Base-by-base conservation (phyloP, 2,329 filamentous ascomycete genomes). In the Pestalotiopsis fici region DNA sequence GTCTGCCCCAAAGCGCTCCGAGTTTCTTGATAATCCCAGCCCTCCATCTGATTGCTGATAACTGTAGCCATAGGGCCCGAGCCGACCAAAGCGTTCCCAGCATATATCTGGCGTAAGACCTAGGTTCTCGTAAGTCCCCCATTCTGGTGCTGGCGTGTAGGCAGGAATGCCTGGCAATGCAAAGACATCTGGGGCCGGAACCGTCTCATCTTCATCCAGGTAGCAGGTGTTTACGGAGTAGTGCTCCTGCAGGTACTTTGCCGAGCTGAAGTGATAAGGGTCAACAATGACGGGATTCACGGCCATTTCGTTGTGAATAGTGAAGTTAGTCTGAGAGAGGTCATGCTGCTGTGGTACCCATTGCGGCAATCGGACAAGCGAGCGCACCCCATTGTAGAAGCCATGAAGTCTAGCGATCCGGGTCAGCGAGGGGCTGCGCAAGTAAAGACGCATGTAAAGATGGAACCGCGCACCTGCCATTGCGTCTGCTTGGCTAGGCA, bases 41-140 rank as follows among this genome's bases (percentile, higher is more conserved):
- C 91, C 91, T n/a, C 91, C 91, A 72, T 84, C 85, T 66, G 86
- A 85, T 63, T 83, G 83, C 69, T 85, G 86, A 75, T 93, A 93
- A 35, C 91, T 91, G 68, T 90, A 81, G 0, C 90, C 90, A 72
- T 93, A 93, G 0, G 90, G 88, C 0, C 90, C 90, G 5, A 92
- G 80, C 60, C 90, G 84, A 15, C 90, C 90, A 74, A 90, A 92
- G 1, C 91, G 85, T 73, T 93, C 91, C 74, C 91, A 93, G 76
- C 91, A 93, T n/a, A 91, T 82, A 71, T 91, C 86, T 65, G 90
- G 82, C 23, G 86, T 81, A 61, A 92, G 78, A 0, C 87, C 88
- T 9, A 93, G 76, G 69, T 88, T 75, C 21, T 88, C 82, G 72
- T 91, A 88, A 2, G 88, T 90, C 2, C 91, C 91, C 79, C 91